Evolutionary conservation across 371 early-diverging fungal species (phyloP), one percentile per base, ranked within the genome.

Genomic region (Mucor circinelloides): DNA sequence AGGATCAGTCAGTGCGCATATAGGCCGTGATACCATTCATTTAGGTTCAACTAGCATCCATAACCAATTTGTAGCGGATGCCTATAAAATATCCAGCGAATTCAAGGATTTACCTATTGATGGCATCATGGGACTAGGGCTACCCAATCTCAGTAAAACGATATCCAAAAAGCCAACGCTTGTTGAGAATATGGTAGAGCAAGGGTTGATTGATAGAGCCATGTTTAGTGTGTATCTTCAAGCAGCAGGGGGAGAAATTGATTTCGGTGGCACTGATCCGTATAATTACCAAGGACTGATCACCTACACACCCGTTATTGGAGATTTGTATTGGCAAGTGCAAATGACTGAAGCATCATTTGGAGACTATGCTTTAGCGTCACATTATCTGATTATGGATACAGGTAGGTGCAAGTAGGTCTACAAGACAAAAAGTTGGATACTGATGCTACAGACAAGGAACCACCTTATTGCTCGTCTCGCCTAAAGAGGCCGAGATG

Each of bases 291-390:
- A 64, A 34, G 85, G 89, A 31, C 77, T 82, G 0, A 63, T 91
- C 12, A 48, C 81, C 63, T 94, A 89, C 84, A 82, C 87, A 23
- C 85, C 88, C 2, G 87, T 93, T 15, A 72, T 83, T 27, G 85
- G 90, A 63, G 87, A 87, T 64, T 86, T 82, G 1, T 93, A 93
- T 78, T 94, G 93, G 93, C 86, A 88, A 71, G 88, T 91, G 15
- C 74, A 82, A 31, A 74, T 94, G 76, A 76, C 85, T 38, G 66
- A 75, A 48, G 82, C 88, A 23, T 69, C 74, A 8, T 71, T 87
- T 19, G 87, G 80, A 6, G 65, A 78, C 13, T 32, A 68, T 9
- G 46, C 68, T 25, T 68, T 71, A 12, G 72, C 63, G 0, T 30
- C 70, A 0, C 80, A 79, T 6, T 68, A 74, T 21, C 78, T 84